Conservation (phyloP, 2,329 filamentous ascomycete species). For the Sclerotinia subarctica region DNA sequence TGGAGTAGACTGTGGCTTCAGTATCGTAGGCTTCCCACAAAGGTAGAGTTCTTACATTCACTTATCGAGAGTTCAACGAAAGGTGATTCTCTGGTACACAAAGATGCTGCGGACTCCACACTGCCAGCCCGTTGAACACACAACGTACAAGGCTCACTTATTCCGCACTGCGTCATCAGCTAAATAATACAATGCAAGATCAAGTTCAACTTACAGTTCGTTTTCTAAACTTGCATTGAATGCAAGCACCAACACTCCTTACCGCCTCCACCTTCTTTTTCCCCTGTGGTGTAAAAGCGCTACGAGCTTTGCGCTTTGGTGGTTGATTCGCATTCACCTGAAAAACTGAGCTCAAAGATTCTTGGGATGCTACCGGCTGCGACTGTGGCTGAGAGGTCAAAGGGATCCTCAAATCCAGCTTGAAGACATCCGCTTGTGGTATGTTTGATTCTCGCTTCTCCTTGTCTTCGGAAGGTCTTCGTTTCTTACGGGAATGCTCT, state of each 20-base stretch:
- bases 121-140: constrained; percentile 15
- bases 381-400: not conserved
- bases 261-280: constrained; percentile 27
- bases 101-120: constrained; percentile 2
- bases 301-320: constrained; percentile 18
- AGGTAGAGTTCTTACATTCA: constrained; percentile 12
- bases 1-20: not conserved
- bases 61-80: constrained; percentile 21
- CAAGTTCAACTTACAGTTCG: constrained; percentile 28
- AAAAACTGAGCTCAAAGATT: constrained; percentile 20
- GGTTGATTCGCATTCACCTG: constrained; percentile 14
- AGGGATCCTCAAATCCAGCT: constrained; percentile 9
- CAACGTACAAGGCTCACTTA: constrained; percentile 15
- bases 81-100: constrained; percentile 20
- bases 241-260: constrained; percentile 34
- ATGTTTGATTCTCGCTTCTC: not conserved
- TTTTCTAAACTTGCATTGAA: constrained; percentile 36
- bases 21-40: not conserved
- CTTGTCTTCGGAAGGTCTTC: not conserved
- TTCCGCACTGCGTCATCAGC: constrained; percentile 18
- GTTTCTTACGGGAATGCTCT: constrained; percentile 2
- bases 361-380: constrained; percentile 11
- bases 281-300: constrained; percentile 17
- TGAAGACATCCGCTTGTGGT: constrained; percentile 8
- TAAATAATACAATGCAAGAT: not conserved